Conservation (phyloP, 2,329 filamentous ascomycete species). For the Sordariomycetes sp. region DNA sequence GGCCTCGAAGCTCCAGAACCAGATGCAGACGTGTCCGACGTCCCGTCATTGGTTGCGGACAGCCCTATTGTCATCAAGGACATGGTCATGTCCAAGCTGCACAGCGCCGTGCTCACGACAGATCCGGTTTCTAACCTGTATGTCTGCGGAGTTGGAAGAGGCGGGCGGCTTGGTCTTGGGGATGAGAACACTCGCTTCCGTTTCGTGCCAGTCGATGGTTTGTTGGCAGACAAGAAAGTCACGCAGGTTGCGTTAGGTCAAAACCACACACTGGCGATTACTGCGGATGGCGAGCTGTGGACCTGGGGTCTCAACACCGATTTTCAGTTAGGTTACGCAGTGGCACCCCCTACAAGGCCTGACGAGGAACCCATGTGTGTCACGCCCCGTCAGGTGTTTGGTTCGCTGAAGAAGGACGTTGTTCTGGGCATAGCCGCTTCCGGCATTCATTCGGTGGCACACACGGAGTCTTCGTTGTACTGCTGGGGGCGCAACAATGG, state of each 20-base stretch:
- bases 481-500: constrained; percentile 95
- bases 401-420: constrained; percentile 76
- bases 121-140: constrained; percentile 88
- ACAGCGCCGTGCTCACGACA: constrained; percentile 78
- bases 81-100: constrained; percentile 80
- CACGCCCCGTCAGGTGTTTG: constrained; percentile 81
- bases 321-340: constrained; percentile 76
- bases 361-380: constrained; percentile 81
- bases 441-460: constrained; percentile 81
- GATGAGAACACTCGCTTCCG: constrained; percentile 84
- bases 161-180: constrained; percentile 80
- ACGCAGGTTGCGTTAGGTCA: constrained; percentile 76
- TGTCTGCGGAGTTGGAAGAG: constrained; percentile 83
- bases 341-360: constrained; percentile 56
- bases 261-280: constrained; percentile 82
- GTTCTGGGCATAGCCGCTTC: constrained; percentile 82
- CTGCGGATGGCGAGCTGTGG: constrained; percentile 80
- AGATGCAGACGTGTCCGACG: constrained; percentile 30
- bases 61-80: constrained; percentile 70
- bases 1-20: constrained; percentile 22
- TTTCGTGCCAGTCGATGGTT: constrained; percentile 73
- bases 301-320: constrained; percentile 88
- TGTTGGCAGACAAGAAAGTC: constrained; percentile 66
- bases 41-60: constrained; percentile 66
- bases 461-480: constrained; percentile 72